These are phyloP conservation scores for Dichotomopilus funicola DNA, from an alignment of 2,329 filamentous ascomycete species.

Conservation along the genomic window DNA sequence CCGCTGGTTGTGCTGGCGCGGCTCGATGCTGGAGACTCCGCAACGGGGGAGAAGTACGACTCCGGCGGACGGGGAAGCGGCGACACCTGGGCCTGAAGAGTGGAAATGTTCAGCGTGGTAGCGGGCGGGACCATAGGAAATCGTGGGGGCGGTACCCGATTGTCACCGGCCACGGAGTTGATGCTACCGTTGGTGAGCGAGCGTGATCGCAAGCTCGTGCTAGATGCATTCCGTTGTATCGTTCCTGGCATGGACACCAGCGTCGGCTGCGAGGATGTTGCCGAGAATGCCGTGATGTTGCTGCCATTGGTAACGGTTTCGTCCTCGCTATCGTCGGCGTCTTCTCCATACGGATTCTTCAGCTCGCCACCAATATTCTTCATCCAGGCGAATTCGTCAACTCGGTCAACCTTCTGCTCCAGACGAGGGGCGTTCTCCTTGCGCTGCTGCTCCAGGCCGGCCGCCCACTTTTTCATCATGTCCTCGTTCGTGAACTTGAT, in stretches of 20 bases:
- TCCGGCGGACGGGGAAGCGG: slow-evolving; percentile 60
- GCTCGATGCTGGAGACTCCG: slow-evolving; percentile 71
- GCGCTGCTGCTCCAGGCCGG: slow-evolving; percentile 70
- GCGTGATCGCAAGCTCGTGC: slow-evolving; percentile 65
- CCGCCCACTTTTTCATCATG: slow-evolving; percentile 85
- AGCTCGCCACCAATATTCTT: slow-evolving; percentile 57
- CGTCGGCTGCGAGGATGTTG: slow-evolving; percentile 31
- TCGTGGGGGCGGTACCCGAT: slow-evolving; percentile 58
- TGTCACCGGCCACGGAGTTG: slow-evolving; percentile 50
- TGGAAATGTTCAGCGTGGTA: slow-evolving; percentile 46
- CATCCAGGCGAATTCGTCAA: slow-evolving; percentile 75
- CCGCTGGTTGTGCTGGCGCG: slow-evolving; percentile 69
- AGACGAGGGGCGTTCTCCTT: slow-evolving; percentile 50
- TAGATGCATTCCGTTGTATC: slow-evolving; percentile 64
- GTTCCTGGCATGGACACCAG: slow-evolving; percentile 32
- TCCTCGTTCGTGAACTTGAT: slow-evolving; percentile 92
- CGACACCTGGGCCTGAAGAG: slow-evolving; percentile 58
- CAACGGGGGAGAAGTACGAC: slow-evolving; percentile 88
- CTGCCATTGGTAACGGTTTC: slow-evolving; percentile 27
- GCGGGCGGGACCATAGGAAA: slow-evolving; percentile 57
- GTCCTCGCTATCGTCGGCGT: slow-evolving; percentile 58
- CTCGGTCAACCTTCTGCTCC: slow-evolving; percentile 39
- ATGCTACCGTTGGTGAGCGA: slow-evolving; percentile 68
- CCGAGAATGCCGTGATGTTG: slow-evolving; percentile 17
- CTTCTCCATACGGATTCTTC: slow-evolving; percentile 73